These are phyloP conservation scores for Puccinia horiana DNA, from an alignment of 1,284 basidiomycete genomes.

Conservation along the genomic window DNA sequence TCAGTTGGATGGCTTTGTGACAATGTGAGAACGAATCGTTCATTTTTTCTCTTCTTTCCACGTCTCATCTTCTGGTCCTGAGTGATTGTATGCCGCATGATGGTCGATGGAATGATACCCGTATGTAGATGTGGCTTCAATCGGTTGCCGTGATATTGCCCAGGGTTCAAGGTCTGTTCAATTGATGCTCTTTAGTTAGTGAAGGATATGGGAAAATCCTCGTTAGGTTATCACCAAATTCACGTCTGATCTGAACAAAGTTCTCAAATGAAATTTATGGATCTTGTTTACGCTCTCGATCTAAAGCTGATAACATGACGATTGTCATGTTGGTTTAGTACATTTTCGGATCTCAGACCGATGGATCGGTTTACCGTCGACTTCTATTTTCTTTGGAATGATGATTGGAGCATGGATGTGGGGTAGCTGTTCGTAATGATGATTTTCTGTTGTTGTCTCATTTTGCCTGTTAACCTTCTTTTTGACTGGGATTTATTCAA, in stretches of 20 bases:
- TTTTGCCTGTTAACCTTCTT: background rate
- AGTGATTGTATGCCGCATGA: background rate
- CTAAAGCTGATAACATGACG: background rate
- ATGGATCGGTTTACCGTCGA: slow-evolving; percentile 73
- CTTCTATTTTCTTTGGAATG: slow-evolving; percentile 87
- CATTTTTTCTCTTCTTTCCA: background rate
- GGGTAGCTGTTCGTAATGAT: slow-evolving; percentile 54
- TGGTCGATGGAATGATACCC: background rate
- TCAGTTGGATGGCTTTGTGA: slow-evolving; percentile 48
- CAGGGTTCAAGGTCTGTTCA: slow-evolving; percentile 38
- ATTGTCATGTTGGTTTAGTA: background rate
- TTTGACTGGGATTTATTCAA: background rate
- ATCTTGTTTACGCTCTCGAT: background rate
- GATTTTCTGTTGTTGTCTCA: background rate
- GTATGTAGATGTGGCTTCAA: slow-evolving; percentile 48
- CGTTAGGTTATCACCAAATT: background rate
- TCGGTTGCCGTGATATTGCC: slow-evolving; percentile 45
- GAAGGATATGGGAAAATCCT: background rate
- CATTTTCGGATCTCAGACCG: slow-evolving; percentile 61
- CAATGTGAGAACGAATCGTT: slow-evolving; percentile 21
- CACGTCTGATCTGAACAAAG: background rate
- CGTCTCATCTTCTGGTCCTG: background rate
- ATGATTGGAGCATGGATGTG: slow-evolving; percentile 79
- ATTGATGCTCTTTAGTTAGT: background rate
- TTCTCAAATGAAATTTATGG: background rate